Conservation (phyloP, 768 basidiomycete species). For the Agaricus blazei region DNA sequence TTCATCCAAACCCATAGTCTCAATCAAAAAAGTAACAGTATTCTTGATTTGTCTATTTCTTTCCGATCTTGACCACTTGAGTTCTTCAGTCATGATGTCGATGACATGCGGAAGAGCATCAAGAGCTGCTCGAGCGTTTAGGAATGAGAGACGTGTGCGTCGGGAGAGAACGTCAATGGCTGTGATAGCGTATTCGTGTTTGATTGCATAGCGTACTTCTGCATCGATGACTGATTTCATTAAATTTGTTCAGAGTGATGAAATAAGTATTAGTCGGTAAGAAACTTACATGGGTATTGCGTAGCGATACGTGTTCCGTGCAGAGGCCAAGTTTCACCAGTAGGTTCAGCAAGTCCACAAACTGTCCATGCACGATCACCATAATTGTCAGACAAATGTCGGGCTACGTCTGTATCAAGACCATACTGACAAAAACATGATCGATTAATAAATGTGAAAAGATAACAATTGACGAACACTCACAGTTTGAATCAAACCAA, state of each 20-base stretch:
- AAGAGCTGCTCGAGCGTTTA: constrained; percentile 83
- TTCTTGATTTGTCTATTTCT: constrained; percentile 53
- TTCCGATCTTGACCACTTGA: constrained; percentile 65
- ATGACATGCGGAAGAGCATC: constrained; percentile 83
- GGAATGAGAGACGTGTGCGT: constrained; percentile 86
- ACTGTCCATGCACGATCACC: constrained; percentile 98
- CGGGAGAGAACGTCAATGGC: constrained; percentile 91
- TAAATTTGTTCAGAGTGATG: neutral
- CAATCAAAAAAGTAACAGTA: constrained; percentile 67
- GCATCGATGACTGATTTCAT: constrained; percentile 70
- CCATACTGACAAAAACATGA: constrained; percentile 56
- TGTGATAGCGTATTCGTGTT: constrained; percentile 89
- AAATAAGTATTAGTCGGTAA: neutral
- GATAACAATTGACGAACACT: constrained; percentile 18
- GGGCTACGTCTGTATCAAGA: constrained; percentile 85
- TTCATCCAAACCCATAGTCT: constrained; percentile 79
- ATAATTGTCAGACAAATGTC: constrained; percentile 90
- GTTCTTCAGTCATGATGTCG: constrained; percentile 86
- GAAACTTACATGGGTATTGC: constrained; percentile 68
- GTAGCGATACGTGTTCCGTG: constrained; percentile 70
- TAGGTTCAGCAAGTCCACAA: constrained; percentile 71
- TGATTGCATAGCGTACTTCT: constrained; percentile 85
- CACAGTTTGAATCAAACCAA: constrained; percentile 88
- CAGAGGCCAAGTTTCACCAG: constrained; percentile 79
- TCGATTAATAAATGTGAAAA: neutral